These are phyloP conservation scores for Fusarium duplospermum DNA, from an alignment of 2,329 filamentous ascomycete genomes.

Conservation along the genomic window DNA sequence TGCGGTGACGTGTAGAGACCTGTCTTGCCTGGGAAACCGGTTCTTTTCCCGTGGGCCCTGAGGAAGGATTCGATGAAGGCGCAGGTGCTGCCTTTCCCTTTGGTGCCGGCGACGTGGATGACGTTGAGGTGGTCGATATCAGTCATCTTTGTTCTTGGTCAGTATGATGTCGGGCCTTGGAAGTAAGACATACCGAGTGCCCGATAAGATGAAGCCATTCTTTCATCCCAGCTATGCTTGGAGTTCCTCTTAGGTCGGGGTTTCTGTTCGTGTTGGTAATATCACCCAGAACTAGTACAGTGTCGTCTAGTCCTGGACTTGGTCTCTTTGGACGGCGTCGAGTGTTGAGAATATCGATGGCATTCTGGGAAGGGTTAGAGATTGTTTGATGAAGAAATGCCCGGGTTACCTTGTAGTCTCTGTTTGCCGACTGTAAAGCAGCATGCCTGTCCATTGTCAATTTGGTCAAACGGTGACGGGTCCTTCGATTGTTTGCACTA, in stretches of 20 bases:
- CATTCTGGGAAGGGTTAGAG: background rate
- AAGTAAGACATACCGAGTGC: background rate
- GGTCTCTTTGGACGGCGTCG: background rate
- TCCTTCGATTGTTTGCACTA: background rate
- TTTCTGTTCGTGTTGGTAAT: background rate
- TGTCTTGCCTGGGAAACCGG: background rate
- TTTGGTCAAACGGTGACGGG: background rate
- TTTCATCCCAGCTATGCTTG: background rate
- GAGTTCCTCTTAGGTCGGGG: background rate
- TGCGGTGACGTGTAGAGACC: background rate
- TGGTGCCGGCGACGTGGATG: background rate
- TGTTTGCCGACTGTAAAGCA: background rate
- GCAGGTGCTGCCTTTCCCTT: background rate
- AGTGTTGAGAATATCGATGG: background rate
- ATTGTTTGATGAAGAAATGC: background rate
- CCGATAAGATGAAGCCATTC: background rate
- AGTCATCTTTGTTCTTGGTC: background rate
- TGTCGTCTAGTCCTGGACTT: background rate
- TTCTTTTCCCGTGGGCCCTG: background rate
- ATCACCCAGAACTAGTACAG: background rate
- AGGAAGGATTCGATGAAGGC: background rate
- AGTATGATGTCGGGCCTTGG: rapidly evolving
- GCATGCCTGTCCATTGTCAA: background rate
- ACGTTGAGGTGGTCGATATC: background rate
- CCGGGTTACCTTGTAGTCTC: background rate